Evolutionary conservation across 352 stramenopile genomes (phyloP).

Genomic region (Phytophthora pseudosyringae): DNA sequence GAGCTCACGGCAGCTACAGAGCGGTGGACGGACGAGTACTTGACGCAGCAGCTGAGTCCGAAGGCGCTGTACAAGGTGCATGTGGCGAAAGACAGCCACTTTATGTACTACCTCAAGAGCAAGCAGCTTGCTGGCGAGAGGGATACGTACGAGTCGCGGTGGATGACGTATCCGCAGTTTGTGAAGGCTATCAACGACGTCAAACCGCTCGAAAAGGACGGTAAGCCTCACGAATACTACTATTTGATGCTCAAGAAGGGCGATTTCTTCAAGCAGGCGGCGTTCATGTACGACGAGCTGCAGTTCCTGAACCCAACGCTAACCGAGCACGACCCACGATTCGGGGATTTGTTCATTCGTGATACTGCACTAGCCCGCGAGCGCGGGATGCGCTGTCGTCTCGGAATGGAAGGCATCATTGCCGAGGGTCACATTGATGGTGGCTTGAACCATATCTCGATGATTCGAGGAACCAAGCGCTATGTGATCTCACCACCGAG

Average conservation of each 20-base stretch:
- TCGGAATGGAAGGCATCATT: conserved; percentile 94
- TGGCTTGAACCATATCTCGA: conserved; percentile 93
- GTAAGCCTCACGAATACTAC: conserved; percentile 45
- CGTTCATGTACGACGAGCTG: conserved; percentile 89
- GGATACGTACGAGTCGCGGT: conserved; percentile 53
- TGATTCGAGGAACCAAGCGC: conserved; percentile 90
- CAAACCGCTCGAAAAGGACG: conserved; percentile 22
- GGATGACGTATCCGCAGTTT: conserved; percentile 74
- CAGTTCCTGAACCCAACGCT: conserved; percentile 92
- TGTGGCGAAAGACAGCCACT: conserved; percentile 90
- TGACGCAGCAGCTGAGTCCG: conserved; percentile 49
- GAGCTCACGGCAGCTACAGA: conserved; percentile 69
- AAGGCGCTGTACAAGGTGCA: conserved; percentile 65
- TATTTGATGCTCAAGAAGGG: conserved; percentile 68
- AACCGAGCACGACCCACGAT: conserved; percentile 54
- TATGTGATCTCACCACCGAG: conserved; percentile 94
- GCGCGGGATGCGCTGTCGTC: conserved; percentile 78
- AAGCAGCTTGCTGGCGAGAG: conserved; percentile 38
- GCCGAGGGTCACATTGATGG: conserved; percentile 94
- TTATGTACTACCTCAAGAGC: conserved; percentile 93
- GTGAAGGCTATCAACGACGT: conserved; percentile 36
- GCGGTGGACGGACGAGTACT: conserved; percentile 89
- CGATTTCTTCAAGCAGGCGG: conserved; percentile 44
- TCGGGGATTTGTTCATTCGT: conserved; percentile 63
- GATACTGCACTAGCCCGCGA: conserved; percentile 38